Evolutionary conservation across 345 rosid species (phyloP).

Genomic region (Linum usitatissimum): DNA sequence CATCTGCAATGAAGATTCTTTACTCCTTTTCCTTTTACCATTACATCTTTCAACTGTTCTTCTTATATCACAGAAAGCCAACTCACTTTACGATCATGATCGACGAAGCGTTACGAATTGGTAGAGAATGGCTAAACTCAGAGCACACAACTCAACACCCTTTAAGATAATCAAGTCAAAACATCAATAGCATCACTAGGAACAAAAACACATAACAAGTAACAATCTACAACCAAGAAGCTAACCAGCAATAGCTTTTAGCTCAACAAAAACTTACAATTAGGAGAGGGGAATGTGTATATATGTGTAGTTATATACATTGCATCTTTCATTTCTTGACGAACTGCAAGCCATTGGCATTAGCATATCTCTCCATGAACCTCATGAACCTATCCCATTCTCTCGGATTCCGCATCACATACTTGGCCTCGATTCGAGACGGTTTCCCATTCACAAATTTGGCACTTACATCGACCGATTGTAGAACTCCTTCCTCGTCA

Average conservation of each 20-base stretch:
- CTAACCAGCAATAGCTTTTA: neutral
- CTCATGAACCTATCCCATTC: conserved; percentile 98
- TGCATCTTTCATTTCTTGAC: conserved; percentile 51
- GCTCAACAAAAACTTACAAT: neutral
- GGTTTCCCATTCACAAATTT: conserved; percentile 90
- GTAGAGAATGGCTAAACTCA: neutral
- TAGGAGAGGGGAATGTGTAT: conserved; percentile 10
- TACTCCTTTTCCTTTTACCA: neutral
- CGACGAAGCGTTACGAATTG: too few species aligned
- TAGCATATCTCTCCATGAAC: conserved; percentile 90
- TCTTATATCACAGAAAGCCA: neutral
- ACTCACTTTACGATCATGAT: neutral
- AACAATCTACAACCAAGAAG: too few species aligned
- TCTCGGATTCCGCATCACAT: conserved; percentile 60
- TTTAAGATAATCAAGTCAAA: neutral
- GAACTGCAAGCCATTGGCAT: conserved; percentile 74
- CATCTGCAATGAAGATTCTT: neutral
- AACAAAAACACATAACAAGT: too few species aligned
- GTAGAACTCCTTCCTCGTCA: conserved; percentile 89
- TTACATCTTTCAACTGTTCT: too few species aligned
- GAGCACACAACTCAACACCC: neutral
- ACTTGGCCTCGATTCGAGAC: conserved; percentile 71
- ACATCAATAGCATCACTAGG: neutral
- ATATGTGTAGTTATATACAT: conserved; percentile 5
- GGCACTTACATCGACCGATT: conserved; percentile 85